Evolutionary conservation across 2,329 filamentous ascomycete genomes (phyloP), one percentile per base, ranked within the genome.

Genomic region (Knoxdaviesia capensis): DNA sequence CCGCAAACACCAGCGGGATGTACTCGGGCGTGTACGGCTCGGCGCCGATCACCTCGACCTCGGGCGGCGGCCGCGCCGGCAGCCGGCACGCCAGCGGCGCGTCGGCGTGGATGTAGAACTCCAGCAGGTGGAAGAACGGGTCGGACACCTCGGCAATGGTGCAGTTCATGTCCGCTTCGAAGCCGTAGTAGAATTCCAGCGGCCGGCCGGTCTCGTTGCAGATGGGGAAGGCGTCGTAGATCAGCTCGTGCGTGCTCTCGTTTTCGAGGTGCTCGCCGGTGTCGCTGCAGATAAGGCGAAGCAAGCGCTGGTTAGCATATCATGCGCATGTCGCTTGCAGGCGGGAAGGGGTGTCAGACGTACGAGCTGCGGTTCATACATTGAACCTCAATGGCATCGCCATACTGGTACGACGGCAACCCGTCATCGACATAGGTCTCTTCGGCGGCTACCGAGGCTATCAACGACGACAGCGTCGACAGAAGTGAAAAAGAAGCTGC

Each of bases 91-190:
- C 77, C 40, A 96, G 69, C 7, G 90, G 90, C 11, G 86, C 87
- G 61, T 98, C 90, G 64, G 81, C 86, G 68, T 96, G 90, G 58
- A 96, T 79, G 69, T 96, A 96, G 69, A 94, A 96, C 63, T 96
- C 83, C 63, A 88, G 78, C 41, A 88, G 71, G 61, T 90, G 83
- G 67, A 85, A 90, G 67, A 87, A 80, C 36, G 80, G 72, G 56
- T 88, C 83, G 52, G 71, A 69, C 52, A 88, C 68, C 60, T 82
- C 71, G 54, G 79, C 66, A 52, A 90, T 77, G 43, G 83, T 90
- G 66, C 83, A 90, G 63, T 88, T 88, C 50, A 84, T 61, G 56
- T 93, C 86, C 61, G 61, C 63, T 56, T 88, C 83, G 50, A 81
- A 62, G 56, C 87, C 87, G 63, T 94, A 96, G 57, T 74, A 71